Evolutionary conservation across 2,329 filamentous ascomycete genomes (phyloP), one percentile per base, ranked within the genome.

Genomic region (Aciculosporium take): DNA sequence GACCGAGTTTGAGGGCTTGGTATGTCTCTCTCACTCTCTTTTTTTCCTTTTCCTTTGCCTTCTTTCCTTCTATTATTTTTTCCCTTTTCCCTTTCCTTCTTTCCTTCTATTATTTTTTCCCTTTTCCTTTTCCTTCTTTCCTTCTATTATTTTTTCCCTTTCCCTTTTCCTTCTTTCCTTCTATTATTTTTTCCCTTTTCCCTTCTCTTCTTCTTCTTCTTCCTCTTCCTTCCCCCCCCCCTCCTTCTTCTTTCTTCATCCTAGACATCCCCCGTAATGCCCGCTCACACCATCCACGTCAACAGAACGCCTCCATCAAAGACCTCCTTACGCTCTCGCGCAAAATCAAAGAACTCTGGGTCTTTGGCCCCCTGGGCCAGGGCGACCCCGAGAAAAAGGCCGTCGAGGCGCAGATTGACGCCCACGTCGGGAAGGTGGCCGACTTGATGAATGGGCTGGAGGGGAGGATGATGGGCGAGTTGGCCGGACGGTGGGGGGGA

Each of bases 301-400:
- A 15, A 13, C 9, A 66, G 63, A 62, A 65, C 51, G 57, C 61
- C 1, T 64, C 61, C 17, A 57, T 67, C 49, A 67, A 67, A 41
- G 63, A 67, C 34, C 63, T 67, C 7, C 58, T 67, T 41, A 54
- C 63, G 4, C 56, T 67, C 4, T 64, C 61, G 20, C 63, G 64
- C 40, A 58, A 60, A 37, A 57, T 68, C 54, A 67, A 69, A 47
- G 58, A 70, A 52, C 56, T 67, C 38, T 63, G 66, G 66, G 51
- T 68, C 40, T 62, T 65, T 42, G 59, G 65, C 0, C 54, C 66
- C 37, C 58, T 68, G 23, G 59, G 63, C 42, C 50, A 60, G 42
- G 57, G 57, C 29, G 60, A 65, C 43, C 53, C 53, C 17, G 54
- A 56, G 32, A 53, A 55, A 31, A 54, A 54, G 39, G 56, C 54